Conservation (phyloP, 2,329 filamentous ascomycete genomes). For the Trichoderma sp. region DNA sequence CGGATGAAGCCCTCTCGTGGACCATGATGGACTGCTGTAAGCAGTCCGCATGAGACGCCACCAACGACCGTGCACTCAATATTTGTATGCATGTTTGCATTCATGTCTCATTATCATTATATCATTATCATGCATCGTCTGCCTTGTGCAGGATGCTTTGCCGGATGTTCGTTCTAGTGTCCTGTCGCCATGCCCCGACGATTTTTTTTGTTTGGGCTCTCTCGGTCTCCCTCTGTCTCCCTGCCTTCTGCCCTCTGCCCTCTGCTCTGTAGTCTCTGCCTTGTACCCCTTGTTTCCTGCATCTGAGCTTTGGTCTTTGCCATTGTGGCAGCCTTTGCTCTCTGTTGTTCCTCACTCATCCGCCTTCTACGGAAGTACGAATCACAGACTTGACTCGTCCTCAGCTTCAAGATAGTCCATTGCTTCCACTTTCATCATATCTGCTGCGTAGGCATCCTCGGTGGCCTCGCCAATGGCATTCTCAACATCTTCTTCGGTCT, state of each 20-base stretch:
- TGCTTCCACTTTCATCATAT: neutral
- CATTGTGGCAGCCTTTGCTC: neutral
- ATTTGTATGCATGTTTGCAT: neutral
- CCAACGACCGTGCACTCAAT: neutral
- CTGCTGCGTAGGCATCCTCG: neutral
- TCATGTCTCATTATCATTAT: constrained; percentile 25
- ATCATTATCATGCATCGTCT: constrained; percentile 12
- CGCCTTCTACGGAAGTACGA: neutral
- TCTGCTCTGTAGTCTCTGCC: too few species aligned
- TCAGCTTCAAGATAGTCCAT: neutral
- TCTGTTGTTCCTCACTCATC: neutral
- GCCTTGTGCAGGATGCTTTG: neutral
- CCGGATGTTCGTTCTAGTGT: constrained; percentile 6
- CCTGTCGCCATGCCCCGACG: constrained; percentile 4
- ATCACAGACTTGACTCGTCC: neutral
- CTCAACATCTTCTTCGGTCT: neutral
- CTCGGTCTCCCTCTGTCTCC: neutral
- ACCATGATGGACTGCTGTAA: neutral
- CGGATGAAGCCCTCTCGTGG: neutral
- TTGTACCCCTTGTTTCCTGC: neutral
- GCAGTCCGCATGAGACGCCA: neutral
- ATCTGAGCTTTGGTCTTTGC: neutral
- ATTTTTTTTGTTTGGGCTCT: neutral
- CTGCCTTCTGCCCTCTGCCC: neutral
- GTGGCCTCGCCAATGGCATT: neutral